Evolutionary conservation across 495 filamentous ascomycete species (phyloP), one percentile per base, ranked within the genome.

Genomic region (Aspergillus ostianus): DNA sequence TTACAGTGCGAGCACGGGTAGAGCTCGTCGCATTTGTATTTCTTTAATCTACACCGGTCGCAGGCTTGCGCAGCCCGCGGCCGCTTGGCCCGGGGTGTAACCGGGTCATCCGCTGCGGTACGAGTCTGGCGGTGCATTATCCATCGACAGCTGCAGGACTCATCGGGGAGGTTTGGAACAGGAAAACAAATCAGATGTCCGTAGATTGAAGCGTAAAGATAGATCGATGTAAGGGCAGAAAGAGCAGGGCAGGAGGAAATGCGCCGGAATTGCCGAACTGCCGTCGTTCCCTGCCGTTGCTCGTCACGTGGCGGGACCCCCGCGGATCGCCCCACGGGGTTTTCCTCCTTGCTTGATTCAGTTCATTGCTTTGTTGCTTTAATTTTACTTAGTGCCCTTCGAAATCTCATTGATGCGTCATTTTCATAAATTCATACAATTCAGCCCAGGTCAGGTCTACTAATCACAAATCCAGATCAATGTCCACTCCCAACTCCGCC

Each of bases 21-120:
- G 19, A 66, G 66, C 61, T 77, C 75, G 47, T 77, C 72, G 64
- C 75, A 77, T 64, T 77, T 77, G 57, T 77, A 77, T 60, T 77
- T 77, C 65, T 77, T 77, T 51, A 66, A 50, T 57, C 75, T 67
- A 60, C 75, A 77, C 19, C 75, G 65, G 41, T 77, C 75, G 64
- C 75, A 77, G 7, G 75, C 75, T 51, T 73, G 72, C 19, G 73
- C 70, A 36, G 75, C 75, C 18, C 75, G 75, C 27, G 74, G 71
- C 53, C 74, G 64, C 55, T 76, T 77, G 17, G 63, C 51, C 44
- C 70, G 69, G 55, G 73, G 75, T 26, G 68, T 62, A 57, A 60
- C 51, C 4, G 63, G 51, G 18, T 68, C 64, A 51, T 71, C 69
- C 49, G 41, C 60, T 30, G 53, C 56, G 3, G 66, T 48, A 20